These are phyloP conservation scores for Rhynchosporium secalis DNA, from an alignment of 2,329 filamentous ascomycete species.

Conservation along the genomic window DNA sequence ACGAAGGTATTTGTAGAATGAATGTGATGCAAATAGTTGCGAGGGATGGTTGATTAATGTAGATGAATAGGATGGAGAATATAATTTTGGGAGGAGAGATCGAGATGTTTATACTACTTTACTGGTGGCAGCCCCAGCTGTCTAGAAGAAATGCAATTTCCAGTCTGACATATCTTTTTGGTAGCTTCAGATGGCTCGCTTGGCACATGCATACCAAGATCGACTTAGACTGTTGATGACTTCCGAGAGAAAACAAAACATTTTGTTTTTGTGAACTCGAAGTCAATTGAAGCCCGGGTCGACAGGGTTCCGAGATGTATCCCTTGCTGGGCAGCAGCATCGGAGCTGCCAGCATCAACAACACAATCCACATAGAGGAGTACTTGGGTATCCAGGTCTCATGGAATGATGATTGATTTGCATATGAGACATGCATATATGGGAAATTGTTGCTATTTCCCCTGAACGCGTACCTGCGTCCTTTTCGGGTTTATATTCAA, in stretches of 20 bases:
- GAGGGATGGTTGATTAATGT: background rate
- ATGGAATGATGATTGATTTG: no score
- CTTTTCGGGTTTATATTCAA: background rate
- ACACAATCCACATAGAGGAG: no score
- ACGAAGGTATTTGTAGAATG: background rate
- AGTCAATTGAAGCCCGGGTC: background rate
- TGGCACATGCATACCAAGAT: background rate
- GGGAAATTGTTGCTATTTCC: background rate
- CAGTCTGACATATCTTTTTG: background rate
- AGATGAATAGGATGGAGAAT: slow-evolving; percentile 2
- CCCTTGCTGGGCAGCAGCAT: no score
- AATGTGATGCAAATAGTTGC: slow-evolving; percentile 7
- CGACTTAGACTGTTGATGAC: background rate
- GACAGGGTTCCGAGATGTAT: no score
- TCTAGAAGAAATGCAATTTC: slow-evolving; percentile 11
- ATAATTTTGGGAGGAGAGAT: background rate
- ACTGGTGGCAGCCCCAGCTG: background rate
- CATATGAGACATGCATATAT: no score
- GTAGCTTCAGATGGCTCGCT: slow-evolving; percentile 6
- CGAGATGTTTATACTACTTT: background rate
- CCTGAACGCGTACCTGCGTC: background rate
- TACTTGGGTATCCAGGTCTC: no score
- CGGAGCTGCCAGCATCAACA: no score
- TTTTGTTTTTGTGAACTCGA: background rate
- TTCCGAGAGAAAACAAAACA: background rate